Conservation (phyloP, 2,329 filamentous ascomycete genomes). For the Orbilia quercus region DNA sequence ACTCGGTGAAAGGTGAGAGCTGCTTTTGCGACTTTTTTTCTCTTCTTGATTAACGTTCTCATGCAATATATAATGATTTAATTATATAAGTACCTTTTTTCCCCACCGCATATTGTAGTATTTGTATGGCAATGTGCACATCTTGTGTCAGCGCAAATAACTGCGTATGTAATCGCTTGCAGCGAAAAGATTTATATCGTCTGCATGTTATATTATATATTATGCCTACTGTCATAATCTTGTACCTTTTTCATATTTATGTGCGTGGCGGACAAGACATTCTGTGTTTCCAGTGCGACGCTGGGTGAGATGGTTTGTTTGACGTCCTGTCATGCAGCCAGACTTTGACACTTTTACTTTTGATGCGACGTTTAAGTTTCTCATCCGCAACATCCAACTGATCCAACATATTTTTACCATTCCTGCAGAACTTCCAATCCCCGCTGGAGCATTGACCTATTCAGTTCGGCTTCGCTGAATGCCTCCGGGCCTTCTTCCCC, state of each 20-base stretch:
- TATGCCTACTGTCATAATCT: too few species aligned
- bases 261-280: slow-evolving; percentile 15
- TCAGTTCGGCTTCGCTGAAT: slow-evolving; percentile 40
- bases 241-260: not conserved
- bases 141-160: too few species aligned
- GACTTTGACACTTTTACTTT: slow-evolving; percentile 14
- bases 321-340: too few species aligned
- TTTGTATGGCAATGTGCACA: too few species aligned
- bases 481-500: slow-evolving; percentile 45
- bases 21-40: slow-evolving; percentile 3
- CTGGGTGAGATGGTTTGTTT: too few species aligned
- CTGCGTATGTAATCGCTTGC: too few species aligned
- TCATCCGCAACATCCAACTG: slow-evolving; percentile 12
- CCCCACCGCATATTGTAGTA: too few species aligned
- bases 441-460: slow-evolving; percentile 53
- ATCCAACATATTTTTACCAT: slow-evolving; percentile 12
- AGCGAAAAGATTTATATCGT: too few species aligned
- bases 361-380: slow-evolving; percentile 12
- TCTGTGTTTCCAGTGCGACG: slow-evolving; percentile 50
- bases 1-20: slow-evolving; percentile 46
- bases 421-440: slow-evolving; percentile 34
- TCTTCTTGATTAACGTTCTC: too few species aligned
- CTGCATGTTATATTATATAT: too few species aligned
- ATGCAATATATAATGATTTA: too few species aligned
- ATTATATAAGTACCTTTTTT: too few species aligned